Evolutionary conservation across 805 yeast genomes (phyloP), one percentile per base, ranked within the genome.

Genomic region (Komagataella mondaviorum): DNA sequence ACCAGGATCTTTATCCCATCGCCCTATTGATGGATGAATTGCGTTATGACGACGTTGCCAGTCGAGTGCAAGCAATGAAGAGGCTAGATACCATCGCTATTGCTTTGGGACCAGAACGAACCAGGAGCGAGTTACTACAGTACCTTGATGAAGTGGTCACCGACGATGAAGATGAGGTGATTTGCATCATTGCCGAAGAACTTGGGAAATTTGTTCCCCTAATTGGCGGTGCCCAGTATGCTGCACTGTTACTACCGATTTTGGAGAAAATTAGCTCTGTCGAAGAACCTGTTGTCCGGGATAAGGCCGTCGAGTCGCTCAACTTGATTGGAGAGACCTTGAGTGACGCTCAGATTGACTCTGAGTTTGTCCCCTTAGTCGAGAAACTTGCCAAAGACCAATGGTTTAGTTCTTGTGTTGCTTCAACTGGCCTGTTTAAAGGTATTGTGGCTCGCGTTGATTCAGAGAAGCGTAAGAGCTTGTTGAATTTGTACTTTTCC

Each of bases 81-180:
- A 81, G 93, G 58, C 73, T 95, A 57, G 95, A 90, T 58, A 91
- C 97, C 39, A 91, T 93, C 62, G 96, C 98, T 39, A 73, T 88
- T 50, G 99, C 98, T 2, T 71, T 93, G 53, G 99, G 99, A 6
- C 90, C 93, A 6, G 96, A 88, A 64, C 78, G 98, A 62, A 86
- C 98, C 8, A 76, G 96, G 54, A 76, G 77, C 48, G 99, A 93
- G 65, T 75, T 93, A 62, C 73, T 93, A 51, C 97, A 98, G 44
- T 93, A 91, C 61, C 75, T 93, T 55, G 88, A 83, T 57, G 90
- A 85, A 55, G 93, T 85, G 23, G 88, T 90, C 7, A 93, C 87
- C 57, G 99, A 93, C 60, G 99, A 95, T 65, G 99, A 93, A 69
- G 99, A 93, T 67, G 99, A 93, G 69, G 96, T 93, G 6, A 84